Conservation (phyloP, 768 basidiomycete species). For the Trametes elegans region DNA sequence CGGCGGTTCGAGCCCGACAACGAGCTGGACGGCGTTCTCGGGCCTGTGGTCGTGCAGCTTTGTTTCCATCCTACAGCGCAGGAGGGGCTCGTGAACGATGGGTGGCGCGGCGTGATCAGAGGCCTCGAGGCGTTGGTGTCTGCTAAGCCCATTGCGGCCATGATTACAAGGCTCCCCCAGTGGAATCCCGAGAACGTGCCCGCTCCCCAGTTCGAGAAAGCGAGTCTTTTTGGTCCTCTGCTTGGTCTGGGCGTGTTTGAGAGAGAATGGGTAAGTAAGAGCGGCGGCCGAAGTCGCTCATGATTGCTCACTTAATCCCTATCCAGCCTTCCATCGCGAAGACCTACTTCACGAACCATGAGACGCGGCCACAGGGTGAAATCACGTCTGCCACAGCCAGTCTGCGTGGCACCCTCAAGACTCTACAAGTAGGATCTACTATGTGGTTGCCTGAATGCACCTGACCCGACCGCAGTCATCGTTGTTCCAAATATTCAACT, state of each 20-base stretch:
- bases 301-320: constrained; percentile 1
- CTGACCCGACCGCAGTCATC: constrained; percentile 42
- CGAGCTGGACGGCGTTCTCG: constrained; percentile 78
- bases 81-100: constrained; percentile 73
- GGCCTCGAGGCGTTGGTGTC: constrained; percentile 80
- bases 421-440: constrained; percentile 62
- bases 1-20: constrained; percentile 76
- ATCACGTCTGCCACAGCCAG: constrained; percentile 82
- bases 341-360: constrained; percentile 84
- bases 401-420: constrained; percentile 82
- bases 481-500: constrained; percentile 85
- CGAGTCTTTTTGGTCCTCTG: constrained; percentile 80
- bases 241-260: constrained; percentile 83
- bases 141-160: constrained; percentile 78
- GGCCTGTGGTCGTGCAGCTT: constrained; percentile 61
- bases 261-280: constrained; percentile 75
- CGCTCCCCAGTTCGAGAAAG: constrained; percentile 58
- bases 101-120: constrained; percentile 83
- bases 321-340: constrained; percentile 69
- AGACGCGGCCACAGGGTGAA: constrained; percentile 69
- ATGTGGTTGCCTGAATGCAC: not conserved
- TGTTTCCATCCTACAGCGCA: constrained; percentile 65
- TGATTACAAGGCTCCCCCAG: constrained; percentile 72
- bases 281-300: not conserved
- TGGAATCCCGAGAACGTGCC: constrained; percentile 67